phyloP scores from a whole-genome alignment of 805 yeast species.

The Sugiyamaella qingdaonensis region DNA sequence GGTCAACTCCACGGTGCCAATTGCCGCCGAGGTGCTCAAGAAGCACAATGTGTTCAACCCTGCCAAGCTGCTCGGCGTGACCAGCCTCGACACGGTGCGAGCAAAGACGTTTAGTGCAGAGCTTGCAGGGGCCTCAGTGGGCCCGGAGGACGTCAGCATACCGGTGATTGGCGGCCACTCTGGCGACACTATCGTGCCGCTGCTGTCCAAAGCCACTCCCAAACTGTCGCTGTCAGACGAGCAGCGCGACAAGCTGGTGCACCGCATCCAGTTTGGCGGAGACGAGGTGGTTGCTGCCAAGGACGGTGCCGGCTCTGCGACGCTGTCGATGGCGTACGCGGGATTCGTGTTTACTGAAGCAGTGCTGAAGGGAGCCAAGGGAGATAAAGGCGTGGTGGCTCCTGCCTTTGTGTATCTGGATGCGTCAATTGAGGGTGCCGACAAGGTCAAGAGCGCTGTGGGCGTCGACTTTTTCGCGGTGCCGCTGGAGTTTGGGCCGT shows the following conservation, averaged over 20 bases:
- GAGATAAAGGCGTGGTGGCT: slow-evolving; percentile 43
- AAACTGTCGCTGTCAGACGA: slow-evolving; percentile 35
- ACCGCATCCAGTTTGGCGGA: slow-evolving; percentile 94
- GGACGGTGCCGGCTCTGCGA: slow-evolving; percentile 92
- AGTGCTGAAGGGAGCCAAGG: slow-evolving; percentile 38
- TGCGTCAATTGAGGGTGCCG: slow-evolving; percentile 37
- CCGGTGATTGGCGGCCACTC: slow-evolving; percentile 94
- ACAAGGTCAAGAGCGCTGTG: slow-evolving; percentile 64
- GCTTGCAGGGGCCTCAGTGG: slow-evolving; percentile 37
- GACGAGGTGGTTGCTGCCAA: slow-evolving; percentile 96
- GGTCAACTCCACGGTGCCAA: slow-evolving; percentile 88
- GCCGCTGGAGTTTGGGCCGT: slow-evolving; percentile 65
- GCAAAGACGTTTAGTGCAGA: slow-evolving; percentile 76
- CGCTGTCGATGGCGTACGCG: slow-evolving; percentile 93
- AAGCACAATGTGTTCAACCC: slow-evolving; percentile 66
- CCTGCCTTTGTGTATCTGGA: slow-evolving; percentile 41
- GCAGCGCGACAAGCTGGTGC: slow-evolving; percentile 51
- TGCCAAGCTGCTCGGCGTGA: slow-evolving; percentile 75
- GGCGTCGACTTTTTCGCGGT: slow-evolving; percentile 76
- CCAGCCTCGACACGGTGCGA: slow-evolving; percentile 82
- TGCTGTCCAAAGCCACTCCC: slow-evolving; percentile 48
- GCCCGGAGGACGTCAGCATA: slow-evolving; percentile 49
- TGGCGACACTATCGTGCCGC: slow-evolving; percentile 90
- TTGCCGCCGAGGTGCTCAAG: slow-evolving; percentile 75
- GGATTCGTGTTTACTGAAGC: slow-evolving; percentile 77